These are phyloP conservation scores for Pinus albicaulis DNA, from an alignment of 75 land plant genomes.

Conservation along the genomic window DNA sequence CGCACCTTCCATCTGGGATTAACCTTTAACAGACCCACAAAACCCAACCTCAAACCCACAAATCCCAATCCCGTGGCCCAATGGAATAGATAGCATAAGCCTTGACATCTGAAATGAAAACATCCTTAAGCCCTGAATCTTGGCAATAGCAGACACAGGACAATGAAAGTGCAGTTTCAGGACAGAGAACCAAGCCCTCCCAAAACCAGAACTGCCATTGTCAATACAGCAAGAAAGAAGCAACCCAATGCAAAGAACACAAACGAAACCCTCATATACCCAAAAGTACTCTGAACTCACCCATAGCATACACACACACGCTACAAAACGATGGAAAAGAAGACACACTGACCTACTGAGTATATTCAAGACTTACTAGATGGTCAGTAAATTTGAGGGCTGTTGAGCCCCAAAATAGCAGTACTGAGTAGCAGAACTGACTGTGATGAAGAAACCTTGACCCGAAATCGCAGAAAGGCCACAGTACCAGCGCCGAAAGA, in stretches of 20 bases:
- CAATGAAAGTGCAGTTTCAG: no score
- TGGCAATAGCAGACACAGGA: background rate
- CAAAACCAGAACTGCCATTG: background rate
- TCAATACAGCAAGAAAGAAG: background rate
- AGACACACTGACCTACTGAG: background rate
- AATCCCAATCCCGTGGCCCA: background rate
- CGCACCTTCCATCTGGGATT: background rate
- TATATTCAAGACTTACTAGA: background rate
- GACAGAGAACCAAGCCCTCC: background rate
- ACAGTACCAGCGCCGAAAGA: conserved; percentile 1
- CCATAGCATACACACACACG: background rate
- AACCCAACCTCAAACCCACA: background rate
- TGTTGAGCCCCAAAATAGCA: background rate
- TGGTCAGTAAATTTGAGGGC: background rate
- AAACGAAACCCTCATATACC: background rate
- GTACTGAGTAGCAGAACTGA: background rate
- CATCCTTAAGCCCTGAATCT: background rate
- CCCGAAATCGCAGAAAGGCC: background rate
- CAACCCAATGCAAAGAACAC: background rate
- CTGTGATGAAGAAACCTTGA: background rate
- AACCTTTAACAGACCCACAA: background rate
- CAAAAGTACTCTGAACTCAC: background rate
- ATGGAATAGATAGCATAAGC: background rate
- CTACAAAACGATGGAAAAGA: background rate
- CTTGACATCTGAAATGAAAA: background rate